Evolutionary conservation across 1,284 basidiomycete species (phyloP), one percentile per base, ranked within the genome.

Genomic region (Ustilago bromivora): DNA sequence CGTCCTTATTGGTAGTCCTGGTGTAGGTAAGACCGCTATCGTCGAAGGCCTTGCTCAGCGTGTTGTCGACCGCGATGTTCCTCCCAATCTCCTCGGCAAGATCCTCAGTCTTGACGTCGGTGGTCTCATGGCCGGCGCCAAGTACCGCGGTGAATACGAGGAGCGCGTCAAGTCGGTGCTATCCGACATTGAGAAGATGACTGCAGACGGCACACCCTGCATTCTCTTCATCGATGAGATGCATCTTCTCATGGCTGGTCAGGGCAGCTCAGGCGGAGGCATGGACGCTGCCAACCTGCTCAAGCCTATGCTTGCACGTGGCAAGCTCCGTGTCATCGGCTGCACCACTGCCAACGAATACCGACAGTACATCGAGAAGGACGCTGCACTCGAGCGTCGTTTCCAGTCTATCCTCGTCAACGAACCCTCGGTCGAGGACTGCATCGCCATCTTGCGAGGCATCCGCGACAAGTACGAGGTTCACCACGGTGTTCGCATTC

Each of bases 101-200:
- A 89, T 98, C n/a, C 93, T 92, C 67, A 79, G 60, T 9, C 89
- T 95, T 31, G 96, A 98, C 86, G 93, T 98, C 91, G 96, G 95
- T 77, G 93, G 95, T 0, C 90, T 98, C 69, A 96, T 96, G 93
- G 94, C 95, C 7, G 95, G 96, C 61, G 96, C 95, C 40, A 95
- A 94, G 87, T 96, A 94, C 89, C 95, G 94, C 87, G 96, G 96
- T 70, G 95, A 98, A 88, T 99, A 96, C 87, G 96, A 99, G 87
- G 96, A 99, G 86, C 92, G 96, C 56, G 91, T 98, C 87, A 98
- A 98, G 88, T 89, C 92, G 13, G 94, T 98, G 68, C 88, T 98
- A 58, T 84, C 86, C 86, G 97, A 99, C 87, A 92, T 98, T 72
- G 96, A 98, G 87, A 96, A 97, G 87, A 91, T 93, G 4, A 89